phyloP scores from a whole-genome alignment of 2,329 filamentous ascomycete genomes.

The Fusarium burgessii region DNA sequence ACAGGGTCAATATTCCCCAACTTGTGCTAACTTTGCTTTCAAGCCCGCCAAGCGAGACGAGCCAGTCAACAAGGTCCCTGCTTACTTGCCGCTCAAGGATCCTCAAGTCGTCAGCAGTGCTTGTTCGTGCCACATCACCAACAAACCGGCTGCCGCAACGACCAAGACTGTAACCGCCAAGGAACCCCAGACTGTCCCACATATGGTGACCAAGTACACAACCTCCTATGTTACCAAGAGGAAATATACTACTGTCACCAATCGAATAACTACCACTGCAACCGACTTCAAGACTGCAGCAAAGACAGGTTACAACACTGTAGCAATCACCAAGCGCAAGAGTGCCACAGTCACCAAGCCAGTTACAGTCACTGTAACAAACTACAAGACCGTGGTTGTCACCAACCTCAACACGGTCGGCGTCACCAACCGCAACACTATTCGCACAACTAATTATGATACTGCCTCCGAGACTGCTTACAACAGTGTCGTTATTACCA shows the following conservation, averaged over 20 bases:
- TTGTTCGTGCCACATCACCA: background rate
- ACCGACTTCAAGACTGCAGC: background rate
- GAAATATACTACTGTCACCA: fast-evolving
- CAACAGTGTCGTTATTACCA: background rate
- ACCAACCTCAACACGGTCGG: background rate
- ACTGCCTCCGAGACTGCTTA: background rate
- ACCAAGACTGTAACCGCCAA: background rate
- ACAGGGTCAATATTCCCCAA: background rate
- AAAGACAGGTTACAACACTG: background rate
- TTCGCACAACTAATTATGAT: background rate
- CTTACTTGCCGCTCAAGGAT: background rate
- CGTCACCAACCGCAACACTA: background rate
- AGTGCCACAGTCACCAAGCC: background rate
- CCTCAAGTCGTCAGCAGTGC: background rate
- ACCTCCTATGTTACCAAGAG: background rate
- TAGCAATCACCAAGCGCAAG: background rate
- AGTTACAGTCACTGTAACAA: background rate
- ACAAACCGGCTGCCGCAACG: background rate
- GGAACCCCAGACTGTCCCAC: background rate
- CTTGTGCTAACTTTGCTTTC: background rate
- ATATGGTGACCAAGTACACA: background rate
- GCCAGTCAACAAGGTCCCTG: background rate
- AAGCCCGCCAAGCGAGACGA: background rate
- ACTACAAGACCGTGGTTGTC: background rate
- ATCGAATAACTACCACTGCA: background rate